Conservation (phyloP, 164 flowering plant species). For the Berberis vulgaris region DNA sequence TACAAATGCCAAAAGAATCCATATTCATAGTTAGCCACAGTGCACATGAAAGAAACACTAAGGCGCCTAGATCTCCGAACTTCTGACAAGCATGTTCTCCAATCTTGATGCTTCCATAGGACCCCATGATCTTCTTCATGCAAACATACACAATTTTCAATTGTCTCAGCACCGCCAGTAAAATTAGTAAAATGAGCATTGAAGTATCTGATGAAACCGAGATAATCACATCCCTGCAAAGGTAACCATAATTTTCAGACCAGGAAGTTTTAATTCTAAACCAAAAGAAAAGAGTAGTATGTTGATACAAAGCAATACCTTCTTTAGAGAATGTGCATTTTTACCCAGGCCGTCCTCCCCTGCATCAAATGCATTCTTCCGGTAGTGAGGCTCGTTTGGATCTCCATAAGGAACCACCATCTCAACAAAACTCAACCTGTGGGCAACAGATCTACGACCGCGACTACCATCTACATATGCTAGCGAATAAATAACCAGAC, state of each 20-base stretch:
- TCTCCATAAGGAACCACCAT: conserved; percentile 97
- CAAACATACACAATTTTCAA: conserved; percentile 85
- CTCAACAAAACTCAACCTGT: conserved; percentile 87
- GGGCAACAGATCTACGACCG: conserved; percentile 81
- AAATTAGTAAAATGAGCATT: conserved; percentile 88
- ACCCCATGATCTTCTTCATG: conserved; percentile 93
- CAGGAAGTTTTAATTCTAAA: neutral
- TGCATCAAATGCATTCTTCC: conserved; percentile 96
- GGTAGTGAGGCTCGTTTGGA: conserved; percentile 86
- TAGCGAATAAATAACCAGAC: conserved; percentile 74
- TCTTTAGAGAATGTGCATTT: conserved; percentile 90
- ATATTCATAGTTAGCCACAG: conserved; percentile 88
- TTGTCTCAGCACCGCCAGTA: conserved; percentile 91
- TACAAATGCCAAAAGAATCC: conserved; percentile 91
- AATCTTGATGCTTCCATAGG: conserved; percentile 91
- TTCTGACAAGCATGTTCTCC: conserved; percentile 88
- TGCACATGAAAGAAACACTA: conserved; percentile 69
- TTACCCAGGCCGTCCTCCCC: conserved; percentile 95
- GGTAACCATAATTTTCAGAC: conserved; percentile 2
- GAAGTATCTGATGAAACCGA: conserved; percentile 78
- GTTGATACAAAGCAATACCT: conserved; percentile 24
- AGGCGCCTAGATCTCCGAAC: conserved; percentile 72
- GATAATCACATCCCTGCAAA: conserved; percentile 86
- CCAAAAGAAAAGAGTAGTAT: neutral
- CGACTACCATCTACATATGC: conserved; percentile 88